Conservation (phyloP, 2,329 filamentous ascomycete genomes). For the Aureobasidium zeae region DNA sequence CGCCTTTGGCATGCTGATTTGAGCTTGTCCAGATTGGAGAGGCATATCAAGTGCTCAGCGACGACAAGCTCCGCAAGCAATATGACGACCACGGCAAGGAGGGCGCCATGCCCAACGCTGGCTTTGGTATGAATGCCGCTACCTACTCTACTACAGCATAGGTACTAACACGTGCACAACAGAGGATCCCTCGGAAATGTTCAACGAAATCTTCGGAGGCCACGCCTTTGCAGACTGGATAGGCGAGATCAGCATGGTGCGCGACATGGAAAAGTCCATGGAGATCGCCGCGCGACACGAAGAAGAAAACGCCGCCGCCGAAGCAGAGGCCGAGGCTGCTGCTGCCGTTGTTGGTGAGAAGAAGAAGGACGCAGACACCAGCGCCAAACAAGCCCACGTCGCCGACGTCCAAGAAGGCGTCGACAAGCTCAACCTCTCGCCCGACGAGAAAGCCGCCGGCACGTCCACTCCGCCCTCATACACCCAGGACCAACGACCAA, state of each 20-base stretch:
- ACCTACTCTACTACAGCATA: not conserved
- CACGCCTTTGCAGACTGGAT: constrained; percentile 95
- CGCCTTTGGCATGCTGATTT: no score
- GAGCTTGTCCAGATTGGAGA: constrained; percentile 49
- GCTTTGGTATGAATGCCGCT: constrained; percentile 57
- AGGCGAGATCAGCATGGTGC: constrained; percentile 96
- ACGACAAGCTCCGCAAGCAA: constrained; percentile 74
- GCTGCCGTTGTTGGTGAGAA: constrained; percentile 46
- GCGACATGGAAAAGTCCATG: constrained; percentile 96
- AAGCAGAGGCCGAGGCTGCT: constrained; percentile 21
- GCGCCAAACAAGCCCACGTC: constrained; percentile 12
- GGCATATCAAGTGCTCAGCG: constrained; percentile 74
- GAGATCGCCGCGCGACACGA: constrained; percentile 83
- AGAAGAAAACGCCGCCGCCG: constrained; percentile 36
- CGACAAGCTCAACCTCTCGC: constrained; percentile 16
- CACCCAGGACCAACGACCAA: constrained; percentile 28
- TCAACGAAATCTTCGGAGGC: constrained; percentile 95
- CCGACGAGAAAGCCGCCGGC: constrained; percentile 8
- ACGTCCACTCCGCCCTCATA: constrained; percentile 17
- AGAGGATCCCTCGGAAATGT: constrained; percentile 93
- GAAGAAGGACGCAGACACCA: constrained; percentile 10
- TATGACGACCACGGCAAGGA: constrained; percentile 99
- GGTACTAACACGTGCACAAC: constrained; percentile 20
- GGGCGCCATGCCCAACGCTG: constrained; percentile 77
- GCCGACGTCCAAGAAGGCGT: constrained; percentile 27